Evolutionary conservation across 805 yeast genomes (phyloP).

Genomic region (Suhomyces tanzawaensis): DNA sequence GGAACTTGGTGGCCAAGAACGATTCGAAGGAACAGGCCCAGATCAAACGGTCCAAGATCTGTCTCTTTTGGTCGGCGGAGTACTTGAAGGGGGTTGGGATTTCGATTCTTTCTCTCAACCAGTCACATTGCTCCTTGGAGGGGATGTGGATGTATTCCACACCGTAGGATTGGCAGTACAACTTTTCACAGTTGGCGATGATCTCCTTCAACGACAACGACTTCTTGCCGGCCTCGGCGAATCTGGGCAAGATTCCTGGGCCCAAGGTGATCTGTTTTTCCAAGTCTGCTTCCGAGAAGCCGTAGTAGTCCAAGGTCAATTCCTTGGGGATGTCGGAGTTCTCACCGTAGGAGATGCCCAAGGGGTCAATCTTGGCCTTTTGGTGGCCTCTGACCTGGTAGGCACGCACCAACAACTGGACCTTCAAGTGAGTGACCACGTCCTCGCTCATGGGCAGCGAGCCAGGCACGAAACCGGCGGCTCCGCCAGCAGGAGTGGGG

Average conservation of each 20-base stretch:
- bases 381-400: conserved; percentile 98
- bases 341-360: conserved; percentile 83
- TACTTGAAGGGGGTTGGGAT: conserved; percentile 84
- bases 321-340: conserved; percentile 71
- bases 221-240: conserved; percentile 62
- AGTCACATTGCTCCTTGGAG: conserved; percentile 91
- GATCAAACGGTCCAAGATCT: conserved; percentile 90
- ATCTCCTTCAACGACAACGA: conserved; percentile 76
- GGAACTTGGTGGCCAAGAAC: conserved; percentile 91
- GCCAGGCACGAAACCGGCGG: conserved; percentile 55
- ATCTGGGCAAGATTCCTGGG: conserved; percentile 95
- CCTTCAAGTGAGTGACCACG: conserved; percentile 85
- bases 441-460: conserved; percentile 52
- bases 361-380: conserved; percentile 94
- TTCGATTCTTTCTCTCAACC: conserved; percentile 97
- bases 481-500: conserved; percentile 78
- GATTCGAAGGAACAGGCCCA: conserved; percentile 96
- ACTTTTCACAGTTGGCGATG: conserved; percentile 70
- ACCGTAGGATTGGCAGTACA: conserved; percentile 88
- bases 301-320: conserved; percentile 87
- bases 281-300: conserved; percentile 83
- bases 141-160: conserved; percentile 96
- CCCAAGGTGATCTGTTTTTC: conserved; percentile 85
- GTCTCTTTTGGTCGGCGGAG: conserved; percentile 87
- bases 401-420: conserved; percentile 94